Base-by-base conservation (phyloP, 2,329 filamentous ascomycete genomes). In the Diatrype stigma region DNA sequence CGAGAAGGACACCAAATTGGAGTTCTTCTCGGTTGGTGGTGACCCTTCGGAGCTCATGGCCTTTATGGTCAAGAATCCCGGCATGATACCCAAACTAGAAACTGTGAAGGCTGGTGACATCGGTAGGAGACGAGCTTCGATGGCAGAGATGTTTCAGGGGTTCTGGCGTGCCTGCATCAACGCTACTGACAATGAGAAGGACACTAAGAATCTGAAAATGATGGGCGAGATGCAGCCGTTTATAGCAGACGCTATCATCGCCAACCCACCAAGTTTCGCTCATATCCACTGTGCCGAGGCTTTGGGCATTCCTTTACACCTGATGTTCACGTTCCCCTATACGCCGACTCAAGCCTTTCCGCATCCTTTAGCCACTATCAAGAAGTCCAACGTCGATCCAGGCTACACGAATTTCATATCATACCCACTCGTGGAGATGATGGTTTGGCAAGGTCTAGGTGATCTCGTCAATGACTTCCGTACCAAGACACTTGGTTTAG, bases 321-420 rank as follows among this genome's bases (percentile, higher is more conserved):
- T 96, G 55, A 94, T 96, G 86, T 96, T 96, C 66, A 96, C 91
- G 52, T 87, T 92, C 51, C 89, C 89, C 0, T 92, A 89, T 61
- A 88, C 84, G 0, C 87, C 88, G 0, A 92, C 89, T 0, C 79
- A 84, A 50, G 78, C 82, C 0, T 93, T 93, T 56, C 87, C 88
- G 0, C 89, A 93, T 63, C 89, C 89, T 0, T 67, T 93, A 46
- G 87, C 88, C 10, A 90, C 84, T 62, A 86, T 93, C 67, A 88
- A 86, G 62, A 79, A 79, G 53, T 83, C 79, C 16, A 89, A 90
- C 56, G 80, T 90, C 8, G 86, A 91, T 59, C 76, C 80, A 1
- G 82, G 81, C 19, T 89, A 89, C 63, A 83, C 85, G 12, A 94
- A 93, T 67, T 90, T 89, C 63, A 89, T 93, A 65, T 87, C 82